Evolutionary conservation across 495 filamentous ascomycete species (phyloP).

Genomic region (Pseudevernia furfuracea): DNA sequence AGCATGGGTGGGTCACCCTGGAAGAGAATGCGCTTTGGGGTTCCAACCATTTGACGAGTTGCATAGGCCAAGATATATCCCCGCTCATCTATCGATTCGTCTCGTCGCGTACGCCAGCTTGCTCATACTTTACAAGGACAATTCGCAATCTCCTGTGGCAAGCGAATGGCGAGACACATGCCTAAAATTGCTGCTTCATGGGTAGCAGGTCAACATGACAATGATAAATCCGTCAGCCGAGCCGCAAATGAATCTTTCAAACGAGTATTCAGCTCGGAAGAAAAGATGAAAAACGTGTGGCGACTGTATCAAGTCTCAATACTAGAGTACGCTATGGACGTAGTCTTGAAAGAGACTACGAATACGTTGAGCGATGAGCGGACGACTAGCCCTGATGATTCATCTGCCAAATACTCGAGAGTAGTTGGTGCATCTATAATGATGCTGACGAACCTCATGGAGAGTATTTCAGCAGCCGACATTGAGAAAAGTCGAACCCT

Average conservation of each 20-base stretch:
- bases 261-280: constrained; percentile 64
- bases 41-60: constrained; percentile 31
- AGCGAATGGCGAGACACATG: constrained; percentile 70
- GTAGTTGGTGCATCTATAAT: constrained; percentile 56
- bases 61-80: constrained; percentile 74
- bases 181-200: constrained; percentile 73
- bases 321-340: constrained; percentile 70
- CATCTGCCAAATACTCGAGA: constrained; percentile 71
- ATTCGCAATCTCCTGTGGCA: constrained; percentile 63
- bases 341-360: constrained; percentile 64
- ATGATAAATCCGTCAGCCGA: constrained; percentile 62
- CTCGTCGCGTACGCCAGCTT: constrained; percentile 77
- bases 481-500: constrained; percentile 41
- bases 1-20: constrained; percentile 66
- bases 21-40: constrained; percentile 9
- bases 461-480: constrained; percentile 41
- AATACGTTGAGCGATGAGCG: constrained; percentile 82
- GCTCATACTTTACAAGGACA: constrained; percentile 68
- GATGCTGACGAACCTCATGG: constrained; percentile 43
- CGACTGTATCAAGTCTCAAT: constrained; percentile 66
- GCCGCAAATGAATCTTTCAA: constrained; percentile 68
- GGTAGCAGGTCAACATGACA: constrained; percentile 82
- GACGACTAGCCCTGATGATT: constrained; percentile 73
- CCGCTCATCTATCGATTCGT: constrained; percentile 76
- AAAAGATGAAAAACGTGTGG: constrained; percentile 70